Evolutionary conservation across 345 rosid species (phyloP), one percentile per base, ranked within the genome.

Genomic region (Hirschfeldia incana): DNA sequence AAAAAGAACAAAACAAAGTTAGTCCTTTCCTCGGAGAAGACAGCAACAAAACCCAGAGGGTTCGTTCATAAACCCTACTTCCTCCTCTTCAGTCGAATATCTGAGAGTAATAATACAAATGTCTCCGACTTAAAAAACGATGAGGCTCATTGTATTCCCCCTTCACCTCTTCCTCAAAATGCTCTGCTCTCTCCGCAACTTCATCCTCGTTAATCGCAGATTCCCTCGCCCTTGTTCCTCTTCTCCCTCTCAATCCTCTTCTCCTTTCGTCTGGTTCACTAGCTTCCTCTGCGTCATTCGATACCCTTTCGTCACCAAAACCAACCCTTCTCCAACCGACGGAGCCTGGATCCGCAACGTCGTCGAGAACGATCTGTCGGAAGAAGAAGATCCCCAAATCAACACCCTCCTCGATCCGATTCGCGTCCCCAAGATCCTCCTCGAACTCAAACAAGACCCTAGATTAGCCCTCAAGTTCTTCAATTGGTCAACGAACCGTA

Each of bases 401-500:
- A 62, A 37, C 4, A 69, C 55, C 57, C 42, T 81, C 15, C 75
- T 87, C 55, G 78, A 70, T 68, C 86, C 91, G 8, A 64, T 85
- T 44, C 85, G 86, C 88, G 89, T 84, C 26, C 79, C 90, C 1
- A 83, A 81, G 87, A 79, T 84, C 81, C 82, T 89, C 78, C 75
- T 83, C 66, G 86, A 80, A 65, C 67, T 91, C 27, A 84, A 78
- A 75, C 62, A 84, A 65, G 85, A 91, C 21, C 91, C 95, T 0
- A 80, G 70, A 9, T 84, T 83, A 70, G 87, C 95, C 26, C 68
- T 86, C 77, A 86, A 88, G 76, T 85, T 91, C 86, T 91, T 91
- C 84, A 86, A 70, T 36, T 81, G 90, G 91, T 88, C 86, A 5
- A 88, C 76, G 83, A 76, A 72, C 66, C 83, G 64, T 15, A 34